Conservation (phyloP, 257 asterid genomes). For the Cynanchum wilfordii region DNA sequence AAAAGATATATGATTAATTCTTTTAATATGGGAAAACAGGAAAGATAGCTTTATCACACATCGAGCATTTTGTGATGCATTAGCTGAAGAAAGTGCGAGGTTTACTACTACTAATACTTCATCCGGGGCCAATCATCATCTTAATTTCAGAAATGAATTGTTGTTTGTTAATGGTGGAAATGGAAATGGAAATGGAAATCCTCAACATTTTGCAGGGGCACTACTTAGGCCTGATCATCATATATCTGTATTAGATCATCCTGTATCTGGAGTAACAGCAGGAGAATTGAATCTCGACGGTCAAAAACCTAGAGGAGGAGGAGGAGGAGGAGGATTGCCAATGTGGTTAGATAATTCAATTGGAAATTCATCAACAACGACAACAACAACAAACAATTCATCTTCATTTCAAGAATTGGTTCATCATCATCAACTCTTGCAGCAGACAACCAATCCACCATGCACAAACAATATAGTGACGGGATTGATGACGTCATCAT, state of each 20-base stretch:
- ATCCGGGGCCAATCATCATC: slow-evolving; percentile 35
- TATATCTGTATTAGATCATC: slow-evolving; percentile 32
- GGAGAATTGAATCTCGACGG: slow-evolving; percentile 23
- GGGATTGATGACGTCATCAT: slow-evolving; percentile 24
- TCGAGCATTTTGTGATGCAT: slow-evolving; percentile 86
- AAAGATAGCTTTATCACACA: slow-evolving; percentile 95
- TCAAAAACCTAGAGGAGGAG: slow-evolving; percentile 11
- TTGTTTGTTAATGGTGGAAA: slow-evolving; percentile 28
- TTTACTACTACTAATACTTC: slow-evolving; percentile 32
- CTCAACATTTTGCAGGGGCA: slow-evolving; percentile 32
- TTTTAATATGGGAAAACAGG: slow-evolving; percentile 27
- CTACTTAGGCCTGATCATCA: slow-evolving; percentile 39
- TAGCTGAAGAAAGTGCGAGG: slow-evolving; percentile 75
- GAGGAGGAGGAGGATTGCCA: slow-evolving; percentile 12
- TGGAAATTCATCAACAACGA: slow-evolving; percentile 16
- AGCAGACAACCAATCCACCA: slow-evolving; percentile 3
- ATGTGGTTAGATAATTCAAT: slow-evolving; percentile 27
- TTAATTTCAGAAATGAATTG: slow-evolving; percentile 58
- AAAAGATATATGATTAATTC: too few relatives aligned
- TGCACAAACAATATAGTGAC: neutral
- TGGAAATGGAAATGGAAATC: slow-evolving; percentile 13
- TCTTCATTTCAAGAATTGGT: slow-evolving; percentile 42
- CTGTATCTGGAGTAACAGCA: slow-evolving; percentile 1
- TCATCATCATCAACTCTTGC: slow-evolving; percentile 46
- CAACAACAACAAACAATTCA: slow-evolving; percentile 32